Evolutionary conservation across 768 basidiomycete genomes (phyloP), one percentile per base, ranked within the genome.

Genomic region (Russula compacta): DNA sequence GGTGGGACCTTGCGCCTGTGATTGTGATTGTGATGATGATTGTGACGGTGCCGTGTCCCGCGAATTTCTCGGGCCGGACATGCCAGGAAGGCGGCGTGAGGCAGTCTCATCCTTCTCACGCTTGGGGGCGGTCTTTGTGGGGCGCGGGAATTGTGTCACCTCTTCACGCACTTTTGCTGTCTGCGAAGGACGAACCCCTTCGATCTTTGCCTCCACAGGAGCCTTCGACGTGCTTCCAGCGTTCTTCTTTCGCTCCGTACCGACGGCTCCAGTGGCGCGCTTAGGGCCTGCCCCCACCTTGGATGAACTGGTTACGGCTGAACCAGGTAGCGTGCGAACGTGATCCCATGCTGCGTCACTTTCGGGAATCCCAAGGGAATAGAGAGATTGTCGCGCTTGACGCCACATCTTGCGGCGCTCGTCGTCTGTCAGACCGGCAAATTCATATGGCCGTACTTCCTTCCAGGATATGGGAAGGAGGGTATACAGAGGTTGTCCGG

Each of bases 371-470:
- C 77, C 78, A 55, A 87, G 72, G 33, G 69, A 70, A 38, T 71
- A 73, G 66, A 86, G 77, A 0, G 73, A 78, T 15, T 72, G 63
- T 49, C 83, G 78, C 1, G 82, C 85, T 33, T 76, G 73, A 43
- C 81, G 77, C 8, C 81, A 77, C 70, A 89, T 73, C n/a, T 61
- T 66, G 8, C 72, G 73, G 5, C 81, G 77, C 48, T 83, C 81
- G 2, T 73, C 52, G 33, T 81, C 79, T 3, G 74, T 73, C 32
- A 86, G 74, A 33, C 74, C 74, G 0, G 77, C 73, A 78, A 80
- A 86, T 63, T 83, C 84, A 59, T 77, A 83, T 0, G 88, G 88
- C 6, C 85, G 82, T 29, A 89, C 83, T 67, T 89, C 83, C 38
- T 75, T 75, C 87, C 87, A 90, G 3, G 81, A 73, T 19, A 71